Percentiles rank a stretch among this genome's conserved stretches.
These are phyloP conservation scores for Amanita exitialis DNA, from an alignment of 768 basidiomycete species.

Conservation along the genomic window DNA sequence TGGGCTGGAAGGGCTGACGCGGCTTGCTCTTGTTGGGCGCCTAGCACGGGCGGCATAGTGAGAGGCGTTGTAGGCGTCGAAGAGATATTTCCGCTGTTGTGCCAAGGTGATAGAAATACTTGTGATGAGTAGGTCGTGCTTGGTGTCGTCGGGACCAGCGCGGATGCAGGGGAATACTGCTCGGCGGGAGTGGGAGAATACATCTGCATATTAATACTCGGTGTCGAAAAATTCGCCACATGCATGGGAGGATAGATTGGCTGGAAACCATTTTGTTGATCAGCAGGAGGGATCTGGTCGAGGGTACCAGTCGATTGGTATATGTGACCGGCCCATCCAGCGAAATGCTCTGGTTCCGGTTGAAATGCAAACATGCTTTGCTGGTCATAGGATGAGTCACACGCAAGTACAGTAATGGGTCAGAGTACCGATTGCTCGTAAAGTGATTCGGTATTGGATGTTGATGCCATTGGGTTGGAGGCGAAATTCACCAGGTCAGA, in stretches of 20 bases:
- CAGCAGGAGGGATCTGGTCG: background rate
- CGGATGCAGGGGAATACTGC: background rate
- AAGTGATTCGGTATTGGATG: background rate
- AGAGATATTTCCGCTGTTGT: background rate
- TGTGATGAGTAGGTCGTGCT: background rate
- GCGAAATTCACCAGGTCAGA: conserved; percentile 2
- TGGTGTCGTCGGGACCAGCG: background rate
- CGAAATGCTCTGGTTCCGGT: background rate
- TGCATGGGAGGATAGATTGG: background rate
- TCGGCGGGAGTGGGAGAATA: background rate
- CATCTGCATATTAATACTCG: background rate
- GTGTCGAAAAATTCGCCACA: background rate
- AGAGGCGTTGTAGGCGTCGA: conserved; percentile 3
- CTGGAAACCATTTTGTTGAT: background rate
- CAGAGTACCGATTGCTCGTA: background rate
- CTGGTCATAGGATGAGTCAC: background rate
- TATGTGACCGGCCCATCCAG: background rate
- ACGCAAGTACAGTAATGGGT: background rate
- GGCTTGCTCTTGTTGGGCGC: background rate
- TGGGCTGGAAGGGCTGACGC: background rate
- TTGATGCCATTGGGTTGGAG: background rate
- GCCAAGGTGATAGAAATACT: background rate
- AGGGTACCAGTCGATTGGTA: background rate
- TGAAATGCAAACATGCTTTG: background rate
- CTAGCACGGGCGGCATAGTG: background rate